Evolutionary conservation across 2,329 filamentous ascomycete genomes (phyloP).

Genomic region (Thermomyces lanuginosus): DNA sequence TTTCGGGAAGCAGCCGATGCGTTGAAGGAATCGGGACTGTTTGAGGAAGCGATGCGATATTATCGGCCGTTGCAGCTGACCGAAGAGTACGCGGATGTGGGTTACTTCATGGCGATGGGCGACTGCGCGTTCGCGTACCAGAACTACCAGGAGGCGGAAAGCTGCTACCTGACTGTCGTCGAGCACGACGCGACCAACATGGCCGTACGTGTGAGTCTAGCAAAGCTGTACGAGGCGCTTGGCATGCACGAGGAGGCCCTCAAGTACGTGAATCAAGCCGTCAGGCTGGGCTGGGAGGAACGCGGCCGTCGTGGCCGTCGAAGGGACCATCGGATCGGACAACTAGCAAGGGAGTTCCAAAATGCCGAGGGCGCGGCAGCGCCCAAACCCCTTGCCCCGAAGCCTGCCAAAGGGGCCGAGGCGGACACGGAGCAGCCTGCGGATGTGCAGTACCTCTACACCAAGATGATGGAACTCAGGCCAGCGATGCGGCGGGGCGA

Average conservation of each 20-base stretch:
- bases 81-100: conserved; percentile 31
- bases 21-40: conserved; percentile 35
- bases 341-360: conserved; percentile 25
- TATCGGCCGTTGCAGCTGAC: conserved; percentile 36
- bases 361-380: conserved; percentile 8
- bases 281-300: conserved; percentile 41
- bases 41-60: conserved; percentile 42
- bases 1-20: conserved; percentile 54
- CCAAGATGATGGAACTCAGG: conserved; percentile 32
- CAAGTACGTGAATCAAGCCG: conserved; percentile 58
- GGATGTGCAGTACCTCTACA: conserved; percentile 30
- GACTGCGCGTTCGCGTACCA: conserved; percentile 51
- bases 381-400: conserved; percentile 7
- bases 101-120: conserved; percentile 35
- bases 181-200: conserved; percentile 56
- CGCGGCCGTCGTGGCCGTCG: conserved; percentile 15
- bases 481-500: conserved; percentile 34
- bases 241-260: conserved; percentile 61
- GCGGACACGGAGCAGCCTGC: conserved; percentile 23
- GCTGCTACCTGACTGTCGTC: conserved; percentile 59
- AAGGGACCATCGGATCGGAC: conserved; percentile 23
- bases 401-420: conserved; percentile 14
- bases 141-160: conserved; percentile 53
- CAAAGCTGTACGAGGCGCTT: conserved; percentile 65
- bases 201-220: conserved; percentile 61